A percentile compares a stretch with the other conserved stretches of the same genome.
Evolutionary conservation across 2,329 filamentous ascomycete species (phyloP).

Genomic region (Cryphonectria radicalis): DNA sequence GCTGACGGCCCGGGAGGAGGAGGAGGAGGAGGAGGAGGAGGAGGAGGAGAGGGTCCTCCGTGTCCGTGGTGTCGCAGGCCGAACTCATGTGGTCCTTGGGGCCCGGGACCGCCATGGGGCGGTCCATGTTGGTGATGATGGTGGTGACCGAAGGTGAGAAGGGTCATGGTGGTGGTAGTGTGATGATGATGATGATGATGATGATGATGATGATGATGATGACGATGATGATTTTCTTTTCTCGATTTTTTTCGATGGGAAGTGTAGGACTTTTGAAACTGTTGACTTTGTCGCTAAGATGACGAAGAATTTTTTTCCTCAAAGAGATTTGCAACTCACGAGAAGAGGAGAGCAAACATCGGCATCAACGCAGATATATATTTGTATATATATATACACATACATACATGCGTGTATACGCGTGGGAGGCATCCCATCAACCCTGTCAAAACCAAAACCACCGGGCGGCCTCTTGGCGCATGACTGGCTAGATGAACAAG

Average conservation of each 20-base stretch:
- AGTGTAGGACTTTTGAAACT: too few species aligned
- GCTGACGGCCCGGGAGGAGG: background rate
- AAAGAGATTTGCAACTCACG: background rate
- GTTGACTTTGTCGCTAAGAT: background rate
- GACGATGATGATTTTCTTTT: background rate
- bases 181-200: background rate
- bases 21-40: background rate
- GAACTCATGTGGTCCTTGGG: background rate
- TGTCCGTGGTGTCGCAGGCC: background rate
- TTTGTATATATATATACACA: background rate
- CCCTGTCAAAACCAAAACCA: background rate
- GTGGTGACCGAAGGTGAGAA: background rate
- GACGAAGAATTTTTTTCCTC: background rate
- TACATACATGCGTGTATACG: background rate
- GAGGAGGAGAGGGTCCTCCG: background rate
- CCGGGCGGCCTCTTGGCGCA: background rate
- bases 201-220: background rate
- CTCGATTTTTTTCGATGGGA: background rate
- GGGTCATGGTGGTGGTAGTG: background rate
- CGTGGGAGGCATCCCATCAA: background rate
- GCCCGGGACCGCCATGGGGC: background rate
- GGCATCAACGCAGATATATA: background rate
- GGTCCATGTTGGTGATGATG: constrained; percentile 2
- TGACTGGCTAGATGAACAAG: background rate
- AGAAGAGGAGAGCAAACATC: background rate